These are phyloP conservation scores for Phoenix dactylifera DNA, from an alignment of 176 grass and related monocot genomes.

Conservation along the genomic window DNA sequence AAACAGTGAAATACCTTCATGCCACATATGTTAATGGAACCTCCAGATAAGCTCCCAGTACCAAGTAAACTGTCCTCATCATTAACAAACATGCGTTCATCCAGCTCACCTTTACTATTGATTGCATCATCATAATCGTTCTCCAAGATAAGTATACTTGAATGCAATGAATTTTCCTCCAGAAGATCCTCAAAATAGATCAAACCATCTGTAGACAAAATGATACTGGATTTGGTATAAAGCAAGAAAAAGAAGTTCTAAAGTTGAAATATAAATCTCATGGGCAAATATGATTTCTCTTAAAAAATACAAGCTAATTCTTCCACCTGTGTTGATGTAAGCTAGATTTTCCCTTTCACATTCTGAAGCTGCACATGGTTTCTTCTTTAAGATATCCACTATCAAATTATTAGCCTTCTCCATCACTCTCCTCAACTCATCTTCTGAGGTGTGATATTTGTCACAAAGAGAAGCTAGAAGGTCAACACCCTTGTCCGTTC, in stretches of 20 bases:
- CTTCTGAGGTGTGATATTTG: conserved; percentile 80
- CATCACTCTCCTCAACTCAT: conserved; percentile 68
- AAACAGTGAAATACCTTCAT: conserved; percentile 54
- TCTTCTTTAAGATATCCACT: conserved; percentile 71
- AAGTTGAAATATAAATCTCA: no score
- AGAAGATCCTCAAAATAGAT: conserved; percentile 78
- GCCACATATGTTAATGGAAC: conserved; percentile 63
- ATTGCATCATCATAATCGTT: conserved; percentile 73
- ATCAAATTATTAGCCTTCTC: conserved; percentile 73
- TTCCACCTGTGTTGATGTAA: conserved; percentile 76
- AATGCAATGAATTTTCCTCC: conserved; percentile 49
- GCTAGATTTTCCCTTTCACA: conserved; percentile 38
- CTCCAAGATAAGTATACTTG: conserved; percentile 67
- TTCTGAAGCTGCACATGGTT: conserved; percentile 41
- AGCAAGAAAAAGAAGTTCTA: no score
- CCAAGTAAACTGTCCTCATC: conserved; percentile 89
- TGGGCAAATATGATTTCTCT: no score
- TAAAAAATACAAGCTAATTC: not conserved
- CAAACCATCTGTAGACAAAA: conserved; percentile 53
- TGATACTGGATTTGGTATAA: not conserved
- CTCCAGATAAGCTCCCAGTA: conserved; percentile 82
- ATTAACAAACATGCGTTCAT: conserved; percentile 84
- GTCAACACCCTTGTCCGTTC: conserved; percentile 68
- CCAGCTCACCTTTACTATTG: conserved; percentile 70
- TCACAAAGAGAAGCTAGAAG: conserved; percentile 77